These are phyloP conservation scores for Lasiosphaeria miniovina DNA, from an alignment of 495 filamentous ascomycete species.

Conservation along the genomic window DNA sequence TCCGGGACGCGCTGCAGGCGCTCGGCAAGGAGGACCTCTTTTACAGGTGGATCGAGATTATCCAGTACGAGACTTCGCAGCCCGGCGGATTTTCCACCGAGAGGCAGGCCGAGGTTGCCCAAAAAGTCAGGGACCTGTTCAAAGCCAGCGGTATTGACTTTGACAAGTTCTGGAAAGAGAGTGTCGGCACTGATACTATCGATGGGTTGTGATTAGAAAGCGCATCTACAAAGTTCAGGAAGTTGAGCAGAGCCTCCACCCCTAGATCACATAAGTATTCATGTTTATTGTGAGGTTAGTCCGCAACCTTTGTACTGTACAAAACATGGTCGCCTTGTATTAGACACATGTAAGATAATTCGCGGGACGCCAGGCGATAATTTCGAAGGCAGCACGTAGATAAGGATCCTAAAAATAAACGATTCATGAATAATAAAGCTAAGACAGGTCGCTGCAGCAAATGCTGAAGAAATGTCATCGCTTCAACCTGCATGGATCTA, in stretches of 20 bases:
- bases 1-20: conserved; percentile 65
- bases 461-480: conserved; percentile 4
- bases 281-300: no score
- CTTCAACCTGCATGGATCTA: background rate
- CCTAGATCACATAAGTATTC: no score
- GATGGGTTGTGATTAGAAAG: conserved; percentile 19
- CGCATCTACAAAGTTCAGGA: background rate
- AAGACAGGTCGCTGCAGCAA: conserved; percentile 13
- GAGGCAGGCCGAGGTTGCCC: conserved; percentile 60
- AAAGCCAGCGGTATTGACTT: conserved; percentile 69
- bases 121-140: conserved; percentile 65
- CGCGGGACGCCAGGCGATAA: no score
- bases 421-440: background rate
- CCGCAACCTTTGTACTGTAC: no score
- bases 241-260: no score
- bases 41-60: conserved; percentile 79
- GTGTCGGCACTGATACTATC: conserved; percentile 60
- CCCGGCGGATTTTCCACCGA: conserved; percentile 71
- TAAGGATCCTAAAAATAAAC: background rate
- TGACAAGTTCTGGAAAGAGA: conserved; percentile 67
- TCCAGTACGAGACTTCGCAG: conserved; percentile 74
- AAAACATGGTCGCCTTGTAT: no score
- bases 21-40: conserved; percentile 82
- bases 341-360: no score
- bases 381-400: no score